Evolutionary conservation across 441 rosid genomes (phyloP), one percentile per base, ranked within the genome.

Genomic region (Pelargonium cotyledonis): DNA sequence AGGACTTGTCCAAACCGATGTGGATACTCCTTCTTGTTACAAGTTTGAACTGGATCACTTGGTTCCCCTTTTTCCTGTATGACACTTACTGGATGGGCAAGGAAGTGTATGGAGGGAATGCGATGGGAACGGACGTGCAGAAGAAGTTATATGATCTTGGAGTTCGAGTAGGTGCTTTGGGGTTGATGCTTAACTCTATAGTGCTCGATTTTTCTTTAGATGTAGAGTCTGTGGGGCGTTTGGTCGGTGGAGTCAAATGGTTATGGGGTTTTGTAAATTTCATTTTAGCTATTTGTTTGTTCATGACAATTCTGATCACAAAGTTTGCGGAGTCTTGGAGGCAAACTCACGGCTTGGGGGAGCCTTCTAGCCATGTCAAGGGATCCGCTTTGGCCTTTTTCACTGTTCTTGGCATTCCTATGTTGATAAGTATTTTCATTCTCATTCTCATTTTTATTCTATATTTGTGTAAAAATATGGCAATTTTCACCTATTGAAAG

Each of bases 41-140:
- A 31, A 81, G 89, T 38, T 80, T 92, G 6, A 90, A 86, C 72
- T 90, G 97, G 96, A 72, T 92, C 70, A 97, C 88, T 0, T 92
- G 98, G 98, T 90, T 87, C 76, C 98, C 97, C 2, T 92, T 92
- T 76, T 65, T 92, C 69, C 72, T 92, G 15, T 92, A 80, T 68
- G 98, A 92, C 63, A 92, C 98, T 8, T 97, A 92, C 55, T 92
- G 94, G 95, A 90, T 90, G 97, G 98, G 98, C 6, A 74, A 82
- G 67, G 97, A 92, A 75, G 89, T 92, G 63, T 92, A 78, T 81
- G 98, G 96, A 7, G 97, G 97, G 0, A 70, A 74, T 14, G 80
- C 90, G 0, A 73, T 65, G 6, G 83, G 83, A 1, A 47, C 16
- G 0, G 74, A 72, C 6, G 79, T 18, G 6, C 21, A 84, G 53